Conservation (phyloP, 345 rosid genomes). For the Citrus trifoliata region DNA sequence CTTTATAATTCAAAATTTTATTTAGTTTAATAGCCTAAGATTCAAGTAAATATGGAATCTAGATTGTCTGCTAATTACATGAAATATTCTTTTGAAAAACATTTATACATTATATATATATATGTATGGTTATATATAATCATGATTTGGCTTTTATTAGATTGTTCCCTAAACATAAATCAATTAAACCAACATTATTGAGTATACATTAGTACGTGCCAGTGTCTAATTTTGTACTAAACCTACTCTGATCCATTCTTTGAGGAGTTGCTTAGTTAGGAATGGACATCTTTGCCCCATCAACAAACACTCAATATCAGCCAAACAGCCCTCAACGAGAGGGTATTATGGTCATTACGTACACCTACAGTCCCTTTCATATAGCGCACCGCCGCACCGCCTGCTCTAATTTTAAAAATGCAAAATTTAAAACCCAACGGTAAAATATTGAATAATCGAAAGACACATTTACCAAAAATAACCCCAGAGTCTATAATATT, state of each 20-base stretch:
- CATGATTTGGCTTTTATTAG: too few species aligned
- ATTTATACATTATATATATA: too few species aligned
- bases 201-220: neutral
- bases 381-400: conserved; percentile 7
- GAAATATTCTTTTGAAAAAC: too few species aligned
- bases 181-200: neutral
- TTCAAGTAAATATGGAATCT: too few species aligned
- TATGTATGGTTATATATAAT: too few species aligned
- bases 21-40: too few species aligned
- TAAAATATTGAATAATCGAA: neutral
- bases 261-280: neutral
- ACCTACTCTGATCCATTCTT: neutral
- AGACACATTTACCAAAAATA: neutral
- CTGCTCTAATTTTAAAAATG: neutral
- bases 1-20: too few species aligned
- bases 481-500: neutral
- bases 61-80: too few species aligned
- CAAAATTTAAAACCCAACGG: conserved; percentile 12
- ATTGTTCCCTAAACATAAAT: neutral
- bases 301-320: too few species aligned
- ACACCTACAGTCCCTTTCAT: neutral
- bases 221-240: neutral
- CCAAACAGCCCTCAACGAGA: neutral
- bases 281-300: neutral
- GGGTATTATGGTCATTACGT: neutral